Evolutionary conservation across 1,284 basidiomycete species (phyloP).

Genomic region (Hypsizygus ulmarius): DNA sequence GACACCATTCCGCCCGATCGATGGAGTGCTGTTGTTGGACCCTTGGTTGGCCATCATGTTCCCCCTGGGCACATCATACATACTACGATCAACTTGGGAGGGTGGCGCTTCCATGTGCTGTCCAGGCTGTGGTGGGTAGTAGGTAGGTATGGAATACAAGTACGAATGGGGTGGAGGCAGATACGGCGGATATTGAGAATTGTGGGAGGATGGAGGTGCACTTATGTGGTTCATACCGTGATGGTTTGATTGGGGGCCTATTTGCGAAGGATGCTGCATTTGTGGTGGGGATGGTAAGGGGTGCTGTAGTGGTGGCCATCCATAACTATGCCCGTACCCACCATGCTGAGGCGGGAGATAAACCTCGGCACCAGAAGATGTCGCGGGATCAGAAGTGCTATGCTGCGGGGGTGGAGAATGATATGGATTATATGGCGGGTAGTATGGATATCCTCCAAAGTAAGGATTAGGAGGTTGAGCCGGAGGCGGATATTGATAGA

Average conservation of each 20-base stretch:
- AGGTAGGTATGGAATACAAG: constrained; percentile 45
- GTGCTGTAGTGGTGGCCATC: constrained; percentile 36
- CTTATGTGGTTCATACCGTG: constrained; percentile 15
- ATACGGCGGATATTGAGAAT: constrained; percentile 35
- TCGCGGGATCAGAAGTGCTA: constrained; percentile 32
- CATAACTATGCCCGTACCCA: constrained; percentile 38
- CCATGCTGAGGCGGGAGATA: constrained; percentile 34
- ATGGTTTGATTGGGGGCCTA: constrained; percentile 16
- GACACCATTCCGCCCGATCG: constrained; percentile 9
- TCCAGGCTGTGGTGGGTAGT: constrained; percentile 43
- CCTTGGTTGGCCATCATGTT: constrained; percentile 19
- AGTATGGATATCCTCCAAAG: constrained; percentile 34
- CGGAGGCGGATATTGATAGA: constrained; percentile 38
- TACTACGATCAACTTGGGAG: constrained; percentile 21
- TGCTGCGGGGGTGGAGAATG: constrained; percentile 35
- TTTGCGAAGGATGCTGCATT: constrained; percentile 30
- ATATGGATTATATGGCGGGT: constrained; percentile 35
- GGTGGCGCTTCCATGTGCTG: constrained; percentile 38
- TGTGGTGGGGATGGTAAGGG: constrained; percentile 34
- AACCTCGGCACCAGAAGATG: constrained; percentile 32
- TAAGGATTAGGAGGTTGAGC: constrained; percentile 32
- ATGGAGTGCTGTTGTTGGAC: constrained; percentile 8
- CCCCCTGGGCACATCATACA: constrained; percentile 29
- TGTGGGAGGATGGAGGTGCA: constrained; percentile 30
- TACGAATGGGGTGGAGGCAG: constrained; percentile 37